Base-by-base conservation (phyloP, 495 filamentous ascomycete genomes). In the Xylaria cubensis region DNA sequence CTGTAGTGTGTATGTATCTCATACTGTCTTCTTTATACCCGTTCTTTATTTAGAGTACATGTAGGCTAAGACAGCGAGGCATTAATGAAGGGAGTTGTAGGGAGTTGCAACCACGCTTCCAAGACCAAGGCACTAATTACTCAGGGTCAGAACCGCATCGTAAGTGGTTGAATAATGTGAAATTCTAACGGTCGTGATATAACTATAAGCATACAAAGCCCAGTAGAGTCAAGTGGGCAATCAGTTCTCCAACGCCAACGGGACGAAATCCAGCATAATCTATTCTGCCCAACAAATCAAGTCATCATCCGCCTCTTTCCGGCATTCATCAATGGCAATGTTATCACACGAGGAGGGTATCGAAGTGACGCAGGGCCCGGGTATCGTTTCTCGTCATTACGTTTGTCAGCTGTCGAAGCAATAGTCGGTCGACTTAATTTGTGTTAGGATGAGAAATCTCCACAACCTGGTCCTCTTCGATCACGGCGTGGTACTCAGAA, bases 381-480 rank as follows among this genome's bases (percentile, higher is more conserved):
- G 51, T 24, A 48, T 21, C 67, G 10, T 48, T 46, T 42, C 21
- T 69, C 67, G 29, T 69, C 41, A 63, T 53, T 29, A 36, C n/a
- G 26, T 63, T 41, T 53, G 46, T 36, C 46, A 39, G 29, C 56
- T 46, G 21, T 65, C n/a, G 61, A 65, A 65, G 26, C 36, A 34
- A 19, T 48, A 4, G 53, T 72, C n/a, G 51, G 19, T 72, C n/a
- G 51, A 17, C 51, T 61, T 64, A 72, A 32, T 50, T 39, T 29
- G 68, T 39, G 55, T 10, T 21, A 34, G 68, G 12, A n/a, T 56
- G 3, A 5, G 70, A 61, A 59, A 78, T 79, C 71, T 76, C 36
- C 67, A 93, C 89, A 34, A 90, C 78, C 75, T 90, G 82, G 75
- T 97, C 93, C 73, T 94, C 91, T 77, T 97, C 94, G 63, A 97